Percentiles rank a stretch among this genome's conserved stretches.
Conservation (phyloP, 2,329 filamentous ascomycete genomes). For the Phyllosticta paracitricarpa region DNA sequence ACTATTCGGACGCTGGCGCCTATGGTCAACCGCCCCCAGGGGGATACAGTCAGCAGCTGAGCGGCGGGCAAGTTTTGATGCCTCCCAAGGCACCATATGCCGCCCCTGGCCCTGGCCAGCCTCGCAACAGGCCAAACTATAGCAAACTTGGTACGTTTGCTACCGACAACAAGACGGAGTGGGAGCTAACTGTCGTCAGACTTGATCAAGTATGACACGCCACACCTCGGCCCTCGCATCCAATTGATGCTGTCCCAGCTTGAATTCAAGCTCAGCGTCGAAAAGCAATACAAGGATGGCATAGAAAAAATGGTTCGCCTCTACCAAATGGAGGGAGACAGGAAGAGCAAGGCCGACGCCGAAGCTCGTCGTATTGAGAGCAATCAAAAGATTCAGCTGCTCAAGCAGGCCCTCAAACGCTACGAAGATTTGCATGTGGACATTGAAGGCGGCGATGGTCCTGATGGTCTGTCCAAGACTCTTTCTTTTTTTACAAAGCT, state of each 20-base stretch:
- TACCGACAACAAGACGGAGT: neutral
- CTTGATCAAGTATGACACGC: conserved; percentile 96
- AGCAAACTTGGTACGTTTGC: conserved; percentile 75
- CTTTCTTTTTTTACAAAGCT: conserved; percentile 15
- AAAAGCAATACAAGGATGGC: conserved; percentile 97
- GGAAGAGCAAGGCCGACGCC: conserved; percentile 89
- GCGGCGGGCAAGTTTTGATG: conserved; percentile 63
- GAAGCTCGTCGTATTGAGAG: conserved; percentile 85
- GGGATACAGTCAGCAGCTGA: conserved; percentile 49
- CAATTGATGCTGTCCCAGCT: conserved; percentile 98
- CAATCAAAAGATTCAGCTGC: conserved; percentile 91
- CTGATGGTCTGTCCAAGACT: conserved; percentile 54
- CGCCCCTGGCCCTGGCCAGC: conserved; percentile 57
- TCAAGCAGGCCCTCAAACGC: conserved; percentile 91
- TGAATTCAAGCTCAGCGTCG: conserved; percentile 96
- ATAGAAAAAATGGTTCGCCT: conserved; percentile 99
- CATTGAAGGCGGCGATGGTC: conserved; percentile 63
- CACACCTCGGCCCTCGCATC: conserved; percentile 89
- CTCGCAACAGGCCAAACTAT: conserved; percentile 71
- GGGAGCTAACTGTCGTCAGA: conserved; percentile 45
- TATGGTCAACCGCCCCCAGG: conserved; percentile 49
- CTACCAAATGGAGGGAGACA: conserved; percentile 93
- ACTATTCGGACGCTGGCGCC: conserved; percentile 48
- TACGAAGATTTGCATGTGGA: conserved; percentile 97
- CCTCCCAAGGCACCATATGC: conserved; percentile 72